These are phyloP conservation scores for Fusarium nelsonii DNA, from an alignment of 2,329 filamentous ascomycete genomes.

Conservation along the genomic window DNA sequence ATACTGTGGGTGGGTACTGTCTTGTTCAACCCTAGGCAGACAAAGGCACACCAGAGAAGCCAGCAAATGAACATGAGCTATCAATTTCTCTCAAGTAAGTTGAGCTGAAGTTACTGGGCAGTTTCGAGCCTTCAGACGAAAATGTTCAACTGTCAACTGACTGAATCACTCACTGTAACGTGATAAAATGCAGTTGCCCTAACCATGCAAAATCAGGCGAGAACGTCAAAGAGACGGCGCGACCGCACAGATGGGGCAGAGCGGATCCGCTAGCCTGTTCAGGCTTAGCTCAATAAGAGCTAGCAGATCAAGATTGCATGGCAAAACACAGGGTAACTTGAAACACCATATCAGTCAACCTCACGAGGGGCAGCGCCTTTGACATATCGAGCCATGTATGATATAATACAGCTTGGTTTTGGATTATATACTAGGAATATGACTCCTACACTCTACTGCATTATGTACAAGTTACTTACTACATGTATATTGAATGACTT, in stretches of 20 bases:
- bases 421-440: too few relatives aligned
- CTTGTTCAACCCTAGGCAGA: background rate
- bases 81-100: background rate
- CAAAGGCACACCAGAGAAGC: background rate
- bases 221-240: conserved; percentile 44
- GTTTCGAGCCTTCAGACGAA: background rate
- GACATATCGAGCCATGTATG: too few relatives aligned
- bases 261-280: conserved; percentile 26
- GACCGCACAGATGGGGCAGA: conserved; percentile 46
- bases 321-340: background rate
- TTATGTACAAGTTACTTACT: background rate
- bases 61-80: background rate
- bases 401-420: background rate
- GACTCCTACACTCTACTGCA: too few relatives aligned
- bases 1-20: background rate
- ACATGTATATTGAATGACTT: background rate
- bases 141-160: conserved; percentile 1
- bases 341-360: background rate
- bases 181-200: conserved; percentile 41
- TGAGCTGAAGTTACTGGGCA: background rate
- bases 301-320: conserved; percentile 16
- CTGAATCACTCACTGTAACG: conserved; percentile 23
- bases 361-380: background rate
- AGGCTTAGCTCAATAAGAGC: conserved; percentile 14
- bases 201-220: conserved; percentile 45